Percentiles rank a stretch among this genome's conserved stretches.
Evolutionary conservation across 495 filamentous ascomycete species (phyloP).

Genomic region (Lasiosphaeria miniovina): DNA sequence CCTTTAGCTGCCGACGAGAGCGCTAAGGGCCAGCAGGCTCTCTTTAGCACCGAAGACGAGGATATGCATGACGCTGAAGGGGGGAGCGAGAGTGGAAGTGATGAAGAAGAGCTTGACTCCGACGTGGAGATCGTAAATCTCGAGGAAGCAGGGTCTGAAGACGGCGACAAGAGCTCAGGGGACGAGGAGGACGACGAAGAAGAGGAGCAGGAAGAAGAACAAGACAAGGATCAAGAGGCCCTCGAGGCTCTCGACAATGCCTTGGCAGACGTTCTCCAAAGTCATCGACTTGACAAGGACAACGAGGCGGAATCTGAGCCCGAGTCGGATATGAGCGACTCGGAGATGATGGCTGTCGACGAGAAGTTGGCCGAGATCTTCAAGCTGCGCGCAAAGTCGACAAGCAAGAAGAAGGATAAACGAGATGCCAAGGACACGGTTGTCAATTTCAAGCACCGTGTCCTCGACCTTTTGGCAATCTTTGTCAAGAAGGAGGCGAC

Average conservation of each 20-base stretch:
- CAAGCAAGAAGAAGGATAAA: conserved; percentile 70
- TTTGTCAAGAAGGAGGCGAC: conserved; percentile 77
- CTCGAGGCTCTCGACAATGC: conserved; percentile 71
- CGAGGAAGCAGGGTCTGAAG: conserved; percentile 41
- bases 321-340: conserved; percentile 81
- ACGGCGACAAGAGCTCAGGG: conserved; percentile 46
- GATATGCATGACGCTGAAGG: conserved; percentile 45
- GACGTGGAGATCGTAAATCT: conserved; percentile 44
- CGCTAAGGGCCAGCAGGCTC: conserved; percentile 73
- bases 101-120: conserved; percentile 41
- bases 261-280: conserved; percentile 69
- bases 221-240: conserved; percentile 41
- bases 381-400: conserved; percentile 58
- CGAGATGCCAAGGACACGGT: conserved; percentile 86
- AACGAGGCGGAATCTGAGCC: conserved; percentile 48
- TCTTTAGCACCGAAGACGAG: conserved; percentile 75
- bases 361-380: conserved; percentile 78
- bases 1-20: conserved; percentile 77
- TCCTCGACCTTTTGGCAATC: conserved; percentile 82
- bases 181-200: conserved; percentile 35
- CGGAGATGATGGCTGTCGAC: conserved; percentile 91
- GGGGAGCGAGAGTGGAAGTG: conserved; percentile 27
- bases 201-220: conserved; percentile 27
- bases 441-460: conserved; percentile 89
- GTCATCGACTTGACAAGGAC: conserved; percentile 54